Evolutionary conservation across 1,284 basidiomycete species (phyloP).

Genomic region (Heterobasidion annosum): DNA sequence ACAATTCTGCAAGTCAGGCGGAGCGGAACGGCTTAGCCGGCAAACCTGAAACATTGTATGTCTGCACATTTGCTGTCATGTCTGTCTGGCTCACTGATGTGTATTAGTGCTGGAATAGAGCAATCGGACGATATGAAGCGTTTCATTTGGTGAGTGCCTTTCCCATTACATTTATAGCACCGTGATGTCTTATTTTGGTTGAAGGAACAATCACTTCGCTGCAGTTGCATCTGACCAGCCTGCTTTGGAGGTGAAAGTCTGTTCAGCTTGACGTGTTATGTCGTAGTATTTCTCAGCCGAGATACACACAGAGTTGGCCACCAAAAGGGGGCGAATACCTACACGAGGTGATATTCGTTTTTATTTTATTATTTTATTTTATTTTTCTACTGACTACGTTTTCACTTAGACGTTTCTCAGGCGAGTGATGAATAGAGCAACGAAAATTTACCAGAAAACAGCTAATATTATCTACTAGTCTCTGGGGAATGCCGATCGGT

Average conservation of each 20-base stretch:
- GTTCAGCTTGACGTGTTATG: neutral
- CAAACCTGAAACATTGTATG: constrained; percentile 44
- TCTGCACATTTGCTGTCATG: constrained; percentile 9
- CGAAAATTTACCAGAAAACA: too few species aligned
- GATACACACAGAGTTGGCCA: constrained; percentile 43
- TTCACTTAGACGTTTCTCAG: constrained; percentile 45
- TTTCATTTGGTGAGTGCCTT: constrained; percentile 46
- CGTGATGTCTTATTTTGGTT: constrained; percentile 2
- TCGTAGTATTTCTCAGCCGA: too few species aligned
- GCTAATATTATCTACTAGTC: constrained; percentile 20
- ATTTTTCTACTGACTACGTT: neutral
- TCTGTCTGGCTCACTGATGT: neutral
- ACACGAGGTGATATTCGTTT: constrained; percentile 39
- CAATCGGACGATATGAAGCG: constrained; percentile 65
- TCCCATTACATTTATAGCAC: neutral
- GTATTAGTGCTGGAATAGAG: constrained; percentile 54
- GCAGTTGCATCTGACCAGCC: constrained; percentile 69
- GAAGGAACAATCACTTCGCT: constrained; percentile 72
- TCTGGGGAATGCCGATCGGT: constrained; percentile 71
- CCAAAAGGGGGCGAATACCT: constrained; percentile 34
- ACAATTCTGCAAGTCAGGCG: constrained; percentile 32
- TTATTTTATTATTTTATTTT: neutral
- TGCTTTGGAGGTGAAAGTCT: constrained; percentile 45
- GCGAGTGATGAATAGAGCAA: constrained; percentile 23
- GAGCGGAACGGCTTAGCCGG: constrained; percentile 35